A percentile compares a stretch with the other conserved stretches of the same genome.
Conservation (phyloP, 164 flowering plant species). For the Paratinospora sagittata region DNA sequence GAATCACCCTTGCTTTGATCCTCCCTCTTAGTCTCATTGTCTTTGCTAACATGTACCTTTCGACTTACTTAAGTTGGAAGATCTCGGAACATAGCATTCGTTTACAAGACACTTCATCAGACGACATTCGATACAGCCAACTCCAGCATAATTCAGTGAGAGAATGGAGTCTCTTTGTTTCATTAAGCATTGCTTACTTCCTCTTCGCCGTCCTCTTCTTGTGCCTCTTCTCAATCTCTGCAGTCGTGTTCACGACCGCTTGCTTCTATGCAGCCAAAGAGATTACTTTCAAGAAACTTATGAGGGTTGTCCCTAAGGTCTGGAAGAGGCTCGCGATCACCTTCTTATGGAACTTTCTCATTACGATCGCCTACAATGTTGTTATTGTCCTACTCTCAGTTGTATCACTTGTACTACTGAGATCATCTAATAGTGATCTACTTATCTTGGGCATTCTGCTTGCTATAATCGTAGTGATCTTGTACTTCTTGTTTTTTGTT, state of each 20-base stretch:
- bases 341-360: not conserved
- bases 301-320: too few species aligned
- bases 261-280: constrained; percentile 67
- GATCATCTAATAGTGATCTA: not conserved
- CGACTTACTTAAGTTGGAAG: constrained; percentile 51
- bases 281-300: too few species aligned
- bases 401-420: not conserved
- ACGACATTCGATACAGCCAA: constrained; percentile 16
- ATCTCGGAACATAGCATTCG: constrained; percentile 27
- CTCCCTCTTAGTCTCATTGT: constrained; percentile 31
- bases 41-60: constrained; percentile 67
- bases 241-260: constrained; percentile 79
- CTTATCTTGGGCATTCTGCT: not conserved
- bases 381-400: not conserved
- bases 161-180: constrained; percentile 35
- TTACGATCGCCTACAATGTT: not conserved
- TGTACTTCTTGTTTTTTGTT: constrained; percentile 54
- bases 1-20: too few species aligned
- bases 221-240: constrained; percentile 89
- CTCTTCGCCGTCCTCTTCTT: constrained; percentile 70
- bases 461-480: constrained; percentile 16
- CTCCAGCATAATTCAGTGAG: constrained; percentile 19
- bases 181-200: constrained; percentile 50
- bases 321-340: constrained; percentile 65
- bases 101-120: not conserved